phyloP scores from a whole-genome alignment of 768 basidiomycete genomes.

The Tubosaeta sp. region DNA sequence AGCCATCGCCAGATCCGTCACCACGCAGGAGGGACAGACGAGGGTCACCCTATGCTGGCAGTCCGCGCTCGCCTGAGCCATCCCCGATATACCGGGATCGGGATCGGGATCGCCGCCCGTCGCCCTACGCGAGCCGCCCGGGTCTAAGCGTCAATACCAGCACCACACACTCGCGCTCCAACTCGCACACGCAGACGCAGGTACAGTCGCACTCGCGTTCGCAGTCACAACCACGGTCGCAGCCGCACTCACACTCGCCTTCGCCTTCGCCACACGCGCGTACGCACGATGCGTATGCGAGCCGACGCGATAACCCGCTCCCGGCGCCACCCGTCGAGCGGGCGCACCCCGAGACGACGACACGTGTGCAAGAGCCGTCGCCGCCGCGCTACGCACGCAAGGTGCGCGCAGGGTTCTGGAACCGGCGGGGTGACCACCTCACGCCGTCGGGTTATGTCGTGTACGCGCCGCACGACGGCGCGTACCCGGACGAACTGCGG shows the following conservation, averaged over 20 bases:
- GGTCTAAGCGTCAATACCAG: background rate
- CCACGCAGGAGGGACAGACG: constrained; percentile 24
- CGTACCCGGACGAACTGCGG: constrained; percentile 59
- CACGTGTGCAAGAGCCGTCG: constrained; percentile 26
- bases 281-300: constrained; percentile 8
- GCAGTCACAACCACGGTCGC: background rate
- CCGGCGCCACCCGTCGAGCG: constrained; percentile 29
- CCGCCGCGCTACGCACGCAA: constrained; percentile 30
- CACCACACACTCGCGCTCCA: background rate
- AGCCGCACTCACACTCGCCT: constrained; percentile 12
- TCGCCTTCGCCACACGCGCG: constrained; percentile 10
- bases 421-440: constrained; percentile 69
- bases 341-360: constrained; percentile 13
- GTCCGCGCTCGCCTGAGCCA: constrained; percentile 22
- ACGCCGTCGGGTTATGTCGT: constrained; percentile 55
- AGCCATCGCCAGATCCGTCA: constrained; percentile 28
- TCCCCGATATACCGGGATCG: constrained; percentile 25
- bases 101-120: constrained; percentile 16
- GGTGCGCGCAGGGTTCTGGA: constrained; percentile 64
- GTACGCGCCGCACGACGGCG: constrained; percentile 52
- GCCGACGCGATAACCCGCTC: constrained; percentile 27
- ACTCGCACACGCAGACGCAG: background rate
- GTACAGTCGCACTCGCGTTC: background rate
- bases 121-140: constrained; percentile 17
- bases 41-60: constrained; percentile 18